Base-by-base conservation (phyloP, 345 rosid species). In the Noccaea bulbosa region DNA sequence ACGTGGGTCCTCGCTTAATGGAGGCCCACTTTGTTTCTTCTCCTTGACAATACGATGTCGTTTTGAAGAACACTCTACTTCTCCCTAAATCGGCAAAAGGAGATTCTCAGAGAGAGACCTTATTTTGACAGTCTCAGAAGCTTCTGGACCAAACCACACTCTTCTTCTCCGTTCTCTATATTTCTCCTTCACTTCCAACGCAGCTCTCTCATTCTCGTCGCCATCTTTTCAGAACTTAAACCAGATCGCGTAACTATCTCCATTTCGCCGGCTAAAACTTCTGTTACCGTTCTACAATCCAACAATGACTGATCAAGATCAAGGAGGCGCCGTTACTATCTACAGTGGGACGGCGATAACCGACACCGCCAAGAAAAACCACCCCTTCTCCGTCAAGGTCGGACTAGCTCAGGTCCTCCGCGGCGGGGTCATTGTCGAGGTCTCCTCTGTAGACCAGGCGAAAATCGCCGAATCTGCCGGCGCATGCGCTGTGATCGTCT, bases 391-490 rank as follows among this genome's bases (percentile, higher is more conserved):
- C 8, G 77, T 85, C 63, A 86, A 87, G 76, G 87, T 79, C 5
- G 88, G 87, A 8, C 37, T 87, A 33, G 80, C 89, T 57, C 89
- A 90, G 59, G 80, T 83, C 48, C 88, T 90, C 27, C 87, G 87
- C 30, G 91, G 92, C 22, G 92, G 91, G 64, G 89, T 77, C 30
- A 60, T 84, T 67, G 52, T 89, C 53, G 82, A 83, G 48, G 89
- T 84, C 12, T 44, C 84, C 5, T 67, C 59, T 50, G 63, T 72
- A 8, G 77, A 78, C 34, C 89, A 89, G 32, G 91, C 96, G 12
- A 84, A 83, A 77, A 81, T 83, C 61, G 88, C 88, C 12, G 87
- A 82, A 65, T 84, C 81, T 14, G 93, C 88, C 10, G 91, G 93
- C 33, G 89, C 86, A 5, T 85, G 90, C 30, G 76, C 86, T 1